Percentiles rank a stretch among this genome's conserved stretches.
These are phyloP conservation scores for Starmerella bacillaris DNA, from an alignment of 805 yeast genomes.

Conservation along the genomic window DNA sequence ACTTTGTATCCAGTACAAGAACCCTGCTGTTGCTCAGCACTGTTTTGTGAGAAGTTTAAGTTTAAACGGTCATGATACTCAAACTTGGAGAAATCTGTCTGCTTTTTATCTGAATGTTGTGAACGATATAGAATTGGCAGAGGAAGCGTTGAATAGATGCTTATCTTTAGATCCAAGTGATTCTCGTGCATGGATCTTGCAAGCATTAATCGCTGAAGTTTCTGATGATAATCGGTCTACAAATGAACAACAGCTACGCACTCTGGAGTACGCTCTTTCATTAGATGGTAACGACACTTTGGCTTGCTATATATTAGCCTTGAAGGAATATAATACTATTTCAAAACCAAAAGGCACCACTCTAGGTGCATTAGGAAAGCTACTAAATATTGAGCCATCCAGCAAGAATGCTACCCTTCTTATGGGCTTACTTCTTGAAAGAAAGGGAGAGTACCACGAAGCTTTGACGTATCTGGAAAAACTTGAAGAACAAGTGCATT, in stretches of 20 bases:
- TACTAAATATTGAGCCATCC: slow-evolving; percentile 29
- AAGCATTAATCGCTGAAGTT: slow-evolving; percentile 39
- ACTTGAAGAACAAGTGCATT: slow-evolving; percentile 25
- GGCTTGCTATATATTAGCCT: slow-evolving; percentile 58
- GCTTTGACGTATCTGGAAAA: slow-evolving; percentile 26
- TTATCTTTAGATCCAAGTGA: slow-evolving; percentile 68
- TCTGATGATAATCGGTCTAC: slow-evolving; percentile 33
- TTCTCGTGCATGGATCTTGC: slow-evolving; percentile 68
- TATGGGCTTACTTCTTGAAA: slow-evolving; percentile 33
- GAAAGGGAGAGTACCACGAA: slow-evolving; percentile 41
- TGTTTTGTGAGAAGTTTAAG: slow-evolving; percentile 72
- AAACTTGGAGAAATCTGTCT: slow-evolving; percentile 69
- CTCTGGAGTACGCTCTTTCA: slow-evolving; percentile 62
- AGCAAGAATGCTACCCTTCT: slow-evolving; percentile 17
- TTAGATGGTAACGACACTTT: slow-evolving; percentile 52
- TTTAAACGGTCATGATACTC: slow-evolving; percentile 46
- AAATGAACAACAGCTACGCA: slow-evolving; percentile 15
- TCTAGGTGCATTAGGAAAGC: slow-evolving; percentile 33
- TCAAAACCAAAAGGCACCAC: slow-evolving; percentile 15
- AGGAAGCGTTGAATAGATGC: slow-evolving; percentile 50
- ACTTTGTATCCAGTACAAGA: slow-evolving; percentile 43
- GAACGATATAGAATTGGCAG: slow-evolving; percentile 49
- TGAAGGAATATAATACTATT: slow-evolving; percentile 21
- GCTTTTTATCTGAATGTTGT: slow-evolving; percentile 49
- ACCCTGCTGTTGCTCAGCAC: slow-evolving; percentile 71